phyloP scores from a whole-genome alignment of 2,329 filamentous ascomycete genomes.

The Parafenestella ontariensis region DNA sequence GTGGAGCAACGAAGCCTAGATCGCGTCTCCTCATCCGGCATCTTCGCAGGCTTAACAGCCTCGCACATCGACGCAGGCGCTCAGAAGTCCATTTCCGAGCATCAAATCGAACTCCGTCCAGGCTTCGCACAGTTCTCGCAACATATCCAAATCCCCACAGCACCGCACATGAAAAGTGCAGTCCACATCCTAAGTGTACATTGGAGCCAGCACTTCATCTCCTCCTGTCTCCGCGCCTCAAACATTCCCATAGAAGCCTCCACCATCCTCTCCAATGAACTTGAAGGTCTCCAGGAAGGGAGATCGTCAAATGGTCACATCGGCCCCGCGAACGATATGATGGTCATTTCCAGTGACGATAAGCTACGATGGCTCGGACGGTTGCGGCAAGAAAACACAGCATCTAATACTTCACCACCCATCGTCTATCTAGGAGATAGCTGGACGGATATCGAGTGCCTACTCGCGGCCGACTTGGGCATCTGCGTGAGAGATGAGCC shows the following conservation, averaged over 20 bases:
- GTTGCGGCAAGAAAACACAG: slow-evolving; percentile 4
- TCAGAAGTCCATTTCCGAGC: slow-evolving; percentile 32
- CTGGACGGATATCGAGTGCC: slow-evolving; percentile 55
- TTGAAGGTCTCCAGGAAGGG: slow-evolving; percentile 22
- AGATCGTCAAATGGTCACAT: slow-evolving; percentile 27
- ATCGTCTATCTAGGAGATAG: slow-evolving; percentile 58
- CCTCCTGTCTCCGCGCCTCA: slow-evolving; percentile 28
- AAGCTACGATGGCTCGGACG: slow-evolving; percentile 45
- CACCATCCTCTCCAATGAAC: slow-evolving; percentile 30
- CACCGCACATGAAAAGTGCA: neutral
- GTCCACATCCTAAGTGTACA: slow-evolving; percentile 56
- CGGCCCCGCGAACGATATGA: slow-evolving; percentile 20
- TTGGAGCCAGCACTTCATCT: slow-evolving; percentile 56
- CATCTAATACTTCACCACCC: slow-evolving; percentile 6
- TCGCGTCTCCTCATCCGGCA: slow-evolving; percentile 48
- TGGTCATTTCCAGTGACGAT: slow-evolving; percentile 48
- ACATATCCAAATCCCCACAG: slow-evolving; percentile 12
- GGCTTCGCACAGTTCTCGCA: slow-evolving; percentile 47
- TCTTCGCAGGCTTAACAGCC: slow-evolving; percentile 50
- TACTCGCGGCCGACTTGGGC: slow-evolving; percentile 55
- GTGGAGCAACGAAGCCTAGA: slow-evolving; percentile 52
- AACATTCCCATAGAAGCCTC: neutral
- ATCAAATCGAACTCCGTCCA: slow-evolving; percentile 44
- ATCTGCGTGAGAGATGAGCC: slow-evolving; percentile 54
- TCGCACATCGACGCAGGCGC: slow-evolving; percentile 39